Evolutionary conservation across 371 early-diverging fungal genomes (phyloP).

Genomic region (Mucor piriformis): DNA sequence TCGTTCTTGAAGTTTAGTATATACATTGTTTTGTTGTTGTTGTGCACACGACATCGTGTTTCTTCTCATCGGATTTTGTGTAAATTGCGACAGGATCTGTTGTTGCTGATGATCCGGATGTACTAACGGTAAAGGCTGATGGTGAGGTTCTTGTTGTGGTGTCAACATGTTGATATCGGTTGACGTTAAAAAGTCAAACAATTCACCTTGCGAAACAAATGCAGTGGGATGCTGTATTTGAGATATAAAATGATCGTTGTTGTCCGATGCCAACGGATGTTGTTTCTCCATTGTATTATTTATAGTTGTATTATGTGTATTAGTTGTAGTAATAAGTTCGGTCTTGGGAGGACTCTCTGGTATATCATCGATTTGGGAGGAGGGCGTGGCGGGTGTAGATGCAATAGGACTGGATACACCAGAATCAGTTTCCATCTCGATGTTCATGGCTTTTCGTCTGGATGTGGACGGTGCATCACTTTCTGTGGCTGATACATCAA

Average conservation of each 20-base stretch:
- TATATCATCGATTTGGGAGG: constrained; percentile 40
- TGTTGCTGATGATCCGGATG: constrained; percentile 29
- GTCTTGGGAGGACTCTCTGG: constrained; percentile 18
- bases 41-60: constrained; percentile 1
- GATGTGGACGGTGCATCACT: constrained; percentile 27
- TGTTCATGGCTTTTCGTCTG: constrained; percentile 7
- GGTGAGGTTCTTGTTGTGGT: background rate
- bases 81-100: constrained; percentile 28
- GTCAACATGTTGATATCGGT: constrained; percentile 15
- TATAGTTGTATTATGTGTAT: background rate
- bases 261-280: constrained; percentile 17
- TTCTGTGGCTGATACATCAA: constrained; percentile 34
- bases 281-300: background rate
- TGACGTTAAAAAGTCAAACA: constrained; percentile 28
- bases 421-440: constrained; percentile 40
- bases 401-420: constrained; percentile 49
- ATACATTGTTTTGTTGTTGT: constrained; percentile 22
- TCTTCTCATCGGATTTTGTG: constrained; percentile 16
- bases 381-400: constrained; percentile 53
- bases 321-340: constrained; percentile 3
- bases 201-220: constrained; percentile 9
- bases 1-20: constrained; percentile 43
- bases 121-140: constrained; percentile 12
- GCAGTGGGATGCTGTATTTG: constrained; percentile 15
- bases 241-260: constrained; percentile 28